A percentile compares a stretch with the other conserved stretches of the same genome.
Evolutionary conservation across 768 basidiomycete genomes (phyloP).

Genomic region (Tricholoma flavovirens): DNA sequence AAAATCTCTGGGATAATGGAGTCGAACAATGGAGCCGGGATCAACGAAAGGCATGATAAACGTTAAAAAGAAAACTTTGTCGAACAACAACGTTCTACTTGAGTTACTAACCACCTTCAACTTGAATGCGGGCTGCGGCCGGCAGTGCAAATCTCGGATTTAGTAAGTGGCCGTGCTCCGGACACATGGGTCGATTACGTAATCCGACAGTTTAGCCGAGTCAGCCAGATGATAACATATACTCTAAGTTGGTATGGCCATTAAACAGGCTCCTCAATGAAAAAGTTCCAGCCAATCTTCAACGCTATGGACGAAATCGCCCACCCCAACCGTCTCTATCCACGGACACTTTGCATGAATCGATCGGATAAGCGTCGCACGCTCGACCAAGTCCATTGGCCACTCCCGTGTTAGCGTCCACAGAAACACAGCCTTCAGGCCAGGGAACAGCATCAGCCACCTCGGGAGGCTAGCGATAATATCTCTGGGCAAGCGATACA

Average conservation of each 20-base stretch:
- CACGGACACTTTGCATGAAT: constrained; percentile 3
- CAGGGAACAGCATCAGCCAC: constrained; percentile 16
- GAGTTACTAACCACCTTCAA: no score
- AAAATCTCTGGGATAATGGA: constrained; percentile 33
- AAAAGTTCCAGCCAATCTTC: constrained; percentile 1
- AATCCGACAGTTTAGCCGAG: no score
- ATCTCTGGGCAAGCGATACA: constrained; percentile 16
- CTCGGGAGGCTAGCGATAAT: constrained; percentile 14
- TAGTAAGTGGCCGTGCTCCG: no score
- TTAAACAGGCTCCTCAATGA: not conserved
- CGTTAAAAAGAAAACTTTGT: no score
- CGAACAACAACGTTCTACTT: no score
- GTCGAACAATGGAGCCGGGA: constrained; percentile 5
- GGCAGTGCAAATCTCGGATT: not conserved
- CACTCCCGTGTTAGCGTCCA: constrained; percentile 11
- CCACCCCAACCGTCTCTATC: constrained; percentile 7
- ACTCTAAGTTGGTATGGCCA: no score
- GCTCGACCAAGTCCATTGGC: constrained; percentile 3
- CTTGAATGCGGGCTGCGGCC: not conserved
- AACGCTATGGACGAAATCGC: constrained; percentile 4
- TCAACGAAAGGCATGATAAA: not conserved
- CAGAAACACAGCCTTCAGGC: constrained; percentile 12
- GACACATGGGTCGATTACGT: no score
- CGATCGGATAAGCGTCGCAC: constrained; percentile 2
- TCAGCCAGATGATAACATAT: no score